phyloP scores from a whole-genome alignment of 2,329 filamentous ascomycete genomes.

The Albophoma yamanashiensis region DNA sequence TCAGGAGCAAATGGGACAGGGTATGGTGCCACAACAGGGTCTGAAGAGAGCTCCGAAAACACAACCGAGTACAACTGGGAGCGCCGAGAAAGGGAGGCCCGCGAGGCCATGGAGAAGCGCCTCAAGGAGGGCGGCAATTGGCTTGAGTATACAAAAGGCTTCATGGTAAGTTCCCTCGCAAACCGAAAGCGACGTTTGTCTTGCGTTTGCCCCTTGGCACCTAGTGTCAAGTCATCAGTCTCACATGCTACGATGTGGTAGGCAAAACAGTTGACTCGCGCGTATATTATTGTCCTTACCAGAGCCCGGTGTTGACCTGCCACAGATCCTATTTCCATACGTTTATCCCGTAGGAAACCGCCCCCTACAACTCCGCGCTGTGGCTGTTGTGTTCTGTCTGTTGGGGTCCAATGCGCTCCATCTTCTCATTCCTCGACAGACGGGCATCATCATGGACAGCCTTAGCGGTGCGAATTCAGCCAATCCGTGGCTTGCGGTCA shows the following conservation, averaged over 20 bases:
- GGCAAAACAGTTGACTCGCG: too few relatives aligned
- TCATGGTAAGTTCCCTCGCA: conserved; percentile 35
- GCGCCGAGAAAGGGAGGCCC: conserved; percentile 39
- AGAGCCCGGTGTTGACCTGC: background rate
- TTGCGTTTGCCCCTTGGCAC: background rate
- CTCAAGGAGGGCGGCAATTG: conserved; percentile 67
- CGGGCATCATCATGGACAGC: conserved; percentile 67
- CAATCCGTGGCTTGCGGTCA: conserved; percentile 41
- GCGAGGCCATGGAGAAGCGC: conserved; percentile 53
- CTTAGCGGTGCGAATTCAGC: conserved; percentile 39
- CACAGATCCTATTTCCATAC: conserved; percentile 65
- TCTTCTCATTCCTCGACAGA: conserved; percentile 68
- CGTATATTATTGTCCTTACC: background rate
- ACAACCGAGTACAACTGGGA: conserved; percentile 43
- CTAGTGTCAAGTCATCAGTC: background rate
- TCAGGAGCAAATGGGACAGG: conserved; percentile 14
- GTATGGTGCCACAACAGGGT: conserved; percentile 32
- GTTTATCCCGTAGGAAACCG: conserved; percentile 63
- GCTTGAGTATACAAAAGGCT: conserved; percentile 66
- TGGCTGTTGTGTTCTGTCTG: conserved; percentile 57
- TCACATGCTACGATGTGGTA: background rate
- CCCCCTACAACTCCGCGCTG: conserved; percentile 55
- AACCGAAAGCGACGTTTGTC: background rate
- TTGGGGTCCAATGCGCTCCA: conserved; percentile 63
- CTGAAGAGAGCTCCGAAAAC: conserved; percentile 25